Evolutionary conservation across 1,284 basidiomycete species (phyloP), one percentile per base, ranked within the genome.

Genomic region (Dichomitus squalens): DNA sequence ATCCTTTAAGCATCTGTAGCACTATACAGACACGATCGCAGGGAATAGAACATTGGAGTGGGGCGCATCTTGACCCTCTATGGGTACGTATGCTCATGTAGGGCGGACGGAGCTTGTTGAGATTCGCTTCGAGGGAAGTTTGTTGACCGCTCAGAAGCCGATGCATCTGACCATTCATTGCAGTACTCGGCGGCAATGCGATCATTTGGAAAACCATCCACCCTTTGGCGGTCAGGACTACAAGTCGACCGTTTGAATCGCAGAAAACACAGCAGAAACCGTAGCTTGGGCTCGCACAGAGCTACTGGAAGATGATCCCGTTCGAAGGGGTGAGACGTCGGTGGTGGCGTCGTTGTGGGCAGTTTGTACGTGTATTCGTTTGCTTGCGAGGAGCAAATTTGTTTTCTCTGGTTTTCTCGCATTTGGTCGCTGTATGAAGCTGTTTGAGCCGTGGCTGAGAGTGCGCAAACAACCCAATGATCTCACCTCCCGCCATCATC

Each of bases 391-490:
- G 64, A 59, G 66, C 70, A 70, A 71, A 81, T 78, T 81, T 88
- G 85, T 87, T 86, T 86, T 86, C 83, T 78, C 76, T 74, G 83
- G 85, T 86, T 85, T 80, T 86, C 77, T 73, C 80, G 74, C 77
- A 82, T 87, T 87, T 87, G 86, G 78, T 79, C 81, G 73, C 74
- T 80, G 80, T 84, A 77, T 76, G 75, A 74, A 75, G 76, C 75
- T 84, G 83, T 82, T 85, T 72, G 61, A 63, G 59, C 55, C 61
- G 62, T 59, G 65, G 64, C 66, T 63, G 70, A 75, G 73, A 31
- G 74, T 74, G 77, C 74, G 77, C 70, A 71, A 70, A 69, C 65
- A 66, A 60, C 29, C 47, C 47, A 25, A 48, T 51, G 21, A 20
- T 36, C 55, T 50, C 59, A 44, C 57, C 31, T 47, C 46, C 57